Conservation (phyloP, 306 rosid species). For the Pterocarpus santalinus region DNA sequence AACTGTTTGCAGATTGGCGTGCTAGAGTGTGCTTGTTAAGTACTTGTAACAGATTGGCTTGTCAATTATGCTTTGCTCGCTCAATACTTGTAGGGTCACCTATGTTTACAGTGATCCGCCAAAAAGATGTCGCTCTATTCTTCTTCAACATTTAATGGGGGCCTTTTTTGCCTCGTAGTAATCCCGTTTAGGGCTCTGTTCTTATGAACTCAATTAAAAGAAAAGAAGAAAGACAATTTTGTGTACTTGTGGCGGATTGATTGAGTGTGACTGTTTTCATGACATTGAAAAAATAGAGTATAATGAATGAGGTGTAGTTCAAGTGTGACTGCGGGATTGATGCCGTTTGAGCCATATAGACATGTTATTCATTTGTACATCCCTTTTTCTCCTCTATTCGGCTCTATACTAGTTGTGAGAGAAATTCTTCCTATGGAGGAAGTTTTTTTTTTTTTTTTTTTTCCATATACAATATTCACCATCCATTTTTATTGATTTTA, state of each 20-base stretch:
- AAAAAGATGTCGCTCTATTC: not conserved
- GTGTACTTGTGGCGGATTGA: not conserved
- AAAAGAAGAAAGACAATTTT: not conserved
- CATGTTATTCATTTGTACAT: too few relatives aligned
- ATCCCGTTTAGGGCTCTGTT: not conserved
- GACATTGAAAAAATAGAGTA: not conserved
- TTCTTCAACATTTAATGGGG: not conserved
- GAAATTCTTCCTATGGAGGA: too few relatives aligned
- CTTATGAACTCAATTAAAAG: not conserved
- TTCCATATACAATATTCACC: too few relatives aligned
- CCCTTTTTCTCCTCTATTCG: too few relatives aligned
- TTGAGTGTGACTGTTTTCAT: not conserved
- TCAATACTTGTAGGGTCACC: not conserved
- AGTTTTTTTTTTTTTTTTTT: too few relatives aligned
- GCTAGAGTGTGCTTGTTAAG: not conserved
- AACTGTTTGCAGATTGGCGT: not conserved
- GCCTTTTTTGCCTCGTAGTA: not conserved
- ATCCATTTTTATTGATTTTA: too few relatives aligned
- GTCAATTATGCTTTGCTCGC: not conserved
- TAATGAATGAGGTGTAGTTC: not conserved
- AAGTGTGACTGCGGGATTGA: not conserved
- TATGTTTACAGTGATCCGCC: not conserved
- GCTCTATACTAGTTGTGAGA: too few relatives aligned
- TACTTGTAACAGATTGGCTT: not conserved
- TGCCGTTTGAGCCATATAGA: too few relatives aligned